A percentile compares a stretch with the other conserved stretches of the same genome.
Evolutionary conservation across 257 asterid species (phyloP).

Genomic region (Nicotiana otophora): DNA sequence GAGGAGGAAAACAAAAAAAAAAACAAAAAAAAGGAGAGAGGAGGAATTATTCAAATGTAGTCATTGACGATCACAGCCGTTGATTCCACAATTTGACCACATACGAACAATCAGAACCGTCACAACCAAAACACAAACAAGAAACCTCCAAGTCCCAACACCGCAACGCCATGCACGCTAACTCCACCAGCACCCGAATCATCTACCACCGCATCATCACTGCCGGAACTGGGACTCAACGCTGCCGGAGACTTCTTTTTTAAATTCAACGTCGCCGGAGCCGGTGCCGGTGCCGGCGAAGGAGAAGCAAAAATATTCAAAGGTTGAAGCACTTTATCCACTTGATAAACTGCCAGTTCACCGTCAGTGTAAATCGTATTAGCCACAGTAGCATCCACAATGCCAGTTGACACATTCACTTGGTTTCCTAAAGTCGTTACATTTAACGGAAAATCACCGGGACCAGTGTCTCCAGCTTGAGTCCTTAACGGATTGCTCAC

Average conservation of each 20-base stretch:
- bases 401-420: constrained; percentile 78
- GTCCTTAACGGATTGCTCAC: constrained; percentile 79
- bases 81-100: no score
- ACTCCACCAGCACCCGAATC: constrained; percentile 31
- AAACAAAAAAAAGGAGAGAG: background rate
- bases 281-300: constrained; percentile 50
- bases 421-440: constrained; percentile 72
- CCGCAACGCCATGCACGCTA: constrained; percentile 35
- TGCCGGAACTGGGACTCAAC: background rate
- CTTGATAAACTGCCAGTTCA: constrained; percentile 77
- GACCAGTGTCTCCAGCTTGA: constrained; percentile 64
- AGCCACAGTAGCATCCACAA: constrained; percentile 54
- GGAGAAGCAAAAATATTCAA: constrained; percentile 60
- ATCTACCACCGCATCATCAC: constrained; percentile 39
- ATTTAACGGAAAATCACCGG: constrained; percentile 56
- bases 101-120: background rate
- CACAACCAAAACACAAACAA: constrained; percentile 26
- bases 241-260: constrained; percentile 37
- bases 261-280: constrained; percentile 31
- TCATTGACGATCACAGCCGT: background rate
- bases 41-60: background rate
- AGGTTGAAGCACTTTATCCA: constrained; percentile 80
- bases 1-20: background rate
- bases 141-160: constrained; percentile 21
- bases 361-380: constrained; percentile 57